Conservation (phyloP, 2,329 filamentous ascomycete genomes). For the Alternaria incomplexa region DNA sequence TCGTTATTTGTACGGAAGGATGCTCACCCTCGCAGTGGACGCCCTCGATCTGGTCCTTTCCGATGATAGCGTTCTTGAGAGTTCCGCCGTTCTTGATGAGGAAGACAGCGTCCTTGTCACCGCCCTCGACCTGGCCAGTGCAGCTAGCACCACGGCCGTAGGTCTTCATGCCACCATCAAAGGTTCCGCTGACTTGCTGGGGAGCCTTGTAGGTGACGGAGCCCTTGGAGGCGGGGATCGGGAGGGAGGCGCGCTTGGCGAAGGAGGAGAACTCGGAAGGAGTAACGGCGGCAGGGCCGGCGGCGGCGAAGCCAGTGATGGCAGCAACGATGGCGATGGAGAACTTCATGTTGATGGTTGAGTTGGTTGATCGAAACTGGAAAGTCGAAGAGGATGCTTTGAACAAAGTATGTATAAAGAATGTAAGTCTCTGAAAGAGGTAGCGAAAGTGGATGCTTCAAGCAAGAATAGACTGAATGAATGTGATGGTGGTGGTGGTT, state of each 20-base stretch:
- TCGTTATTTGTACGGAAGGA: neutral
- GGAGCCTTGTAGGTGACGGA: constrained; percentile 35
- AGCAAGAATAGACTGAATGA: constrained; percentile 31
- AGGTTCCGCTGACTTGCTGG: constrained; percentile 32
- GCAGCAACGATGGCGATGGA: constrained; percentile 31
- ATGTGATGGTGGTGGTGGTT: constrained; percentile 20
- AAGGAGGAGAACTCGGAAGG: constrained; percentile 34
- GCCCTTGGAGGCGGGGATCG: constrained; percentile 42
- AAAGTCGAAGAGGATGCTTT: constrained; percentile 18
- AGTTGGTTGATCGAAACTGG: constrained; percentile 13
- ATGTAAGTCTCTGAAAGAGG: constrained; percentile 18
- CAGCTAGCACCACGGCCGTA: constrained; percentile 47
- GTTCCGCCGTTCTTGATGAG: constrained; percentile 59
- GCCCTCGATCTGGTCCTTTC: constrained; percentile 54
- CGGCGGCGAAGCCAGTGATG: constrained; percentile 37
- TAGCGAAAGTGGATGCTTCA: constrained; percentile 31
- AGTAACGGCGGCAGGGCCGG: constrained; percentile 31
- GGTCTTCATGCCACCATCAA: constrained; percentile 44
- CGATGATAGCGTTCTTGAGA: constrained; percentile 63
- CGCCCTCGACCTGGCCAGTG: constrained; percentile 54
- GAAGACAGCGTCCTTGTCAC: constrained; percentile 59
- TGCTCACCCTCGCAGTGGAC: constrained; percentile 41
- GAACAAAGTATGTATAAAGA: constrained; percentile 27
- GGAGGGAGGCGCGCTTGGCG: constrained; percentile 38
- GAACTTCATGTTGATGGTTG: constrained; percentile 44